Conservation (phyloP, 2,329 filamentous ascomycete species). For the Claviceps citrina region DNA sequence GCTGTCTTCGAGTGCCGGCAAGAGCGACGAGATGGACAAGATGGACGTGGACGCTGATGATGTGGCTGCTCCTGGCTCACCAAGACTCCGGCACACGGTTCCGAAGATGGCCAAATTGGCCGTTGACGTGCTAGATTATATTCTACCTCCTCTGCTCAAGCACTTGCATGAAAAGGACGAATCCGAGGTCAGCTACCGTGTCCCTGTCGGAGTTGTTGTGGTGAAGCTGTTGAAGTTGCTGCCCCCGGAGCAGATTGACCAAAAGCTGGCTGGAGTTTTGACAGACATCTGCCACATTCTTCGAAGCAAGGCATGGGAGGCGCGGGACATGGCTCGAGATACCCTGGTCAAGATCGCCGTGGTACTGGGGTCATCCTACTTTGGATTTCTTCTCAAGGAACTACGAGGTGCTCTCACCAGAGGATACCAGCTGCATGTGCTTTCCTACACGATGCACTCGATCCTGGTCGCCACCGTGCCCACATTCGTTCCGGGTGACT, state of each 20-base stretch:
- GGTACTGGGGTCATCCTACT: constrained; percentile 65
- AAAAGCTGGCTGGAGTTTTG: constrained; percentile 65
- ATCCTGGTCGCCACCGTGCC: constrained; percentile 66
- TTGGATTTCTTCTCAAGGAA: constrained; percentile 89
- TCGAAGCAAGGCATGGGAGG: constrained; percentile 73
- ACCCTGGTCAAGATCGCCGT: constrained; percentile 73
- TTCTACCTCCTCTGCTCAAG: constrained; percentile 63
- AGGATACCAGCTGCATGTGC: constrained; percentile 85
- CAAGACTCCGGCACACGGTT: constrained; percentile 45
- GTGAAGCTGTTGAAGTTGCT: constrained; percentile 77
- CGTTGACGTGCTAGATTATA: constrained; percentile 55
- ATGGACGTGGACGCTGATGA: constrained; percentile 23
- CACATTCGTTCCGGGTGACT: constrained; percentile 60
- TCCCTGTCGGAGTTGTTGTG: constrained; percentile 76
- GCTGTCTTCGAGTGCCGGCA: constrained; percentile 30
- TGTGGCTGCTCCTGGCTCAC: constrained; percentile 12
- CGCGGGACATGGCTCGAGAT: constrained; percentile 78
- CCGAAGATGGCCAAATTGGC: constrained; percentile 53
- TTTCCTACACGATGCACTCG: constrained; percentile 89
- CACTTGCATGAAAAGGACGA: constrained; percentile 93
- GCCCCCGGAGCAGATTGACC: constrained; percentile 54
- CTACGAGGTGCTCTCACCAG: constrained; percentile 65
- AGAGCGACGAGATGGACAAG: constrained; percentile 24
- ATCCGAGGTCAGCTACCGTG: constrained; percentile 78
- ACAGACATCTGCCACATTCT: constrained; percentile 89